Evolutionary conservation across 169 alveolate genomes (phyloP), one percentile per base, ranked within the genome.

Genomic region (Plasmodium billcollinsi): DNA sequence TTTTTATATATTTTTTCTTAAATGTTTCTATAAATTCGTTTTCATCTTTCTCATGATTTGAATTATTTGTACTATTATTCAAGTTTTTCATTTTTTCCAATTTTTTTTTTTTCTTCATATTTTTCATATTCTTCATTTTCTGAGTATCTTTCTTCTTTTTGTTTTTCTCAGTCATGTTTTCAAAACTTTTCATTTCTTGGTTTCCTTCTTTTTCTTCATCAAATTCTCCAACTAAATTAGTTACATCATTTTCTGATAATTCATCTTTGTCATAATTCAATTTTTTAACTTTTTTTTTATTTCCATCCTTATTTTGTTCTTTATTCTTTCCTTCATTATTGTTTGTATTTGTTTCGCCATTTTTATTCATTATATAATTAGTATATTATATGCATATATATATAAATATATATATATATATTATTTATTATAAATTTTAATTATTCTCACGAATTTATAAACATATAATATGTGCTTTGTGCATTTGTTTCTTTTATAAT

Each of bases 71-170:
- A 15, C 21, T 73, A 29, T 63, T 39, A 39, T 0, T 39, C 47
- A 39, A 39, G 47, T 39, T 39, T 39, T 39, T 39, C 47, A 39
- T 39, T 39, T 56, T 12, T 43, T 71, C 63, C 15, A 29, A 43
- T 71, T 71, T 71, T 49, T 29, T 71, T 20, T 71, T 4, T 63
- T 62, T 24, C 15, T 73, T 24, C 20, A 20, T 24, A 9, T 70
- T 70, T 58, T 26, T 26, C 39, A 15, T 50, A 15, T 62, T 24
- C 15, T 73, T 24, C 20, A 20, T 24, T 18, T 62, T 6, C 45
- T 62, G 2, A 21, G 6, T 62, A 62, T 62, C n/a, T 21, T 18
- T 62, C 6, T 24, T 15, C 71, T 18, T 62, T 8, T 18, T 62
- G 15, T 24, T 14, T 15, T 39, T 62, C 71, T 21, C 47, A 39